Base-by-base conservation (phyloP, 1,284 basidiomycete genomes). In the Pulveroboletus sp. region DNA sequence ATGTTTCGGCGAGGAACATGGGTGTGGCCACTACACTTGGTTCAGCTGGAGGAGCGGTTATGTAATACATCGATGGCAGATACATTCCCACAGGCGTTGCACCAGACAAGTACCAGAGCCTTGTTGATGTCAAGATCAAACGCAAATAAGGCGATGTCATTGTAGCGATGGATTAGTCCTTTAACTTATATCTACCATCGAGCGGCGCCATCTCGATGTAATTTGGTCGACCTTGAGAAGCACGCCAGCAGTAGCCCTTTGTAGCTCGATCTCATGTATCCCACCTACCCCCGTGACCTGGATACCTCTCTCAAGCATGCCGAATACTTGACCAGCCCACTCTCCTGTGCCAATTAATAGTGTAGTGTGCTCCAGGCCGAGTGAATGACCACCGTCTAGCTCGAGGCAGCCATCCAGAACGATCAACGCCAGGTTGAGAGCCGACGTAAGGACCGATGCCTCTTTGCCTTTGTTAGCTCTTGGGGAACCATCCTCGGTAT, bases 201-300 rank as follows among this genome's bases (percentile, higher is more conserved):
- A 86, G 56, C 85, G 78, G 40, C 84, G 79, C 91, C 92, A 95
- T 67, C 78, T 84, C 44, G 85, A 85, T 11, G 82, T 82, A 8
- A 96, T 75, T 65, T 91, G 87, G 48, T 92, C 87, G 5, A 92
- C 81, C 67, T 92, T 91, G 52, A 96, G 75, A 35, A 94, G 72
- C 0, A 95, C 86, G 0, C 91, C 92, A 0, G 92, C 92, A 3
- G 88, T 85, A 1, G 85, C 85, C 49, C 86, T 82, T 48, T 80
- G 81, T 40, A 92, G 68, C 56, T 81, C 81, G 5, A 75, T 67
- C 66, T 86, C 87, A 51, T 85, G 78, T 24, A 69, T 67, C 1
- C 87, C 91, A n/a, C 89, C 90, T 29, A 83, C 83, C 7, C 87
- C 89, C 39, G 77, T 73, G 7, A 86, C 75, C 52, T 76, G 80